Conservation (phyloP, 768 basidiomycete species). For the Dioszegia hungarica region DNA sequence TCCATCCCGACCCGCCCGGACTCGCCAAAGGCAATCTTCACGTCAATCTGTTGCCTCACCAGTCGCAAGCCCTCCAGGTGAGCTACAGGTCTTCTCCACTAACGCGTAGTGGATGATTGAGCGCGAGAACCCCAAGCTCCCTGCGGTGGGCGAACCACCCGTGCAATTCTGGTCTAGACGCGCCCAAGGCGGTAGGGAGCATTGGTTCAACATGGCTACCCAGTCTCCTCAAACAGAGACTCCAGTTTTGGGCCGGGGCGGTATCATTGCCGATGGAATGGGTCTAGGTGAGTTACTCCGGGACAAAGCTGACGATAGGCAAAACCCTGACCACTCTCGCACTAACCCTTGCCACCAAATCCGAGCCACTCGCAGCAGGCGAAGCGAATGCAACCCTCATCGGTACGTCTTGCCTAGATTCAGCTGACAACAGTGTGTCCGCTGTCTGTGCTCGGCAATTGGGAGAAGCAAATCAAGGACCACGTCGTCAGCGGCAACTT, state of each 20-base stretch:
- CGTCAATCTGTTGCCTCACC: constrained; percentile 75
- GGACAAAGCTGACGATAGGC: constrained; percentile 52
- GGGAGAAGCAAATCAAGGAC: constrained; percentile 40
- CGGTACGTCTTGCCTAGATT: constrained; percentile 53
- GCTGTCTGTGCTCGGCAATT: constrained; percentile 40
- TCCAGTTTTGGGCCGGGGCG: constrained; percentile 74
- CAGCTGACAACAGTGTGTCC: constrained; percentile 29
- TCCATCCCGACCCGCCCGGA: constrained; percentile 68
- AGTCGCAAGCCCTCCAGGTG: constrained; percentile 52
- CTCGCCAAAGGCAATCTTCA: constrained; percentile 61
- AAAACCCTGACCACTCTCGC: constrained; percentile 88
- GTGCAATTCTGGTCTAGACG: constrained; percentile 76
- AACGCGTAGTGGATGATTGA: constrained; percentile 67
- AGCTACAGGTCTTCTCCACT: not conserved
- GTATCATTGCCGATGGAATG: constrained; percentile 86
- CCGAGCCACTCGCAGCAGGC: constrained; percentile 55
- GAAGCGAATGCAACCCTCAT: constrained; percentile 73
- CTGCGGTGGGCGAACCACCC: constrained; percentile 64
- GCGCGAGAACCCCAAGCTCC: constrained; percentile 71
- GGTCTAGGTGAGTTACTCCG: constrained; percentile 54
- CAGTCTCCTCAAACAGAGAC: constrained; percentile 62
- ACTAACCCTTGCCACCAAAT: constrained; percentile 70
- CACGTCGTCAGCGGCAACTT: constrained; percentile 27
- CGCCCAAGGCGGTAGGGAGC: constrained; percentile 48
- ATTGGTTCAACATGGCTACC: constrained; percentile 78